Percentiles rank a stretch among this genome's conserved stretches.
phyloP scores from a whole-genome alignment of 2,329 filamentous ascomycete species.

The Apiospora arundinis region DNA sequence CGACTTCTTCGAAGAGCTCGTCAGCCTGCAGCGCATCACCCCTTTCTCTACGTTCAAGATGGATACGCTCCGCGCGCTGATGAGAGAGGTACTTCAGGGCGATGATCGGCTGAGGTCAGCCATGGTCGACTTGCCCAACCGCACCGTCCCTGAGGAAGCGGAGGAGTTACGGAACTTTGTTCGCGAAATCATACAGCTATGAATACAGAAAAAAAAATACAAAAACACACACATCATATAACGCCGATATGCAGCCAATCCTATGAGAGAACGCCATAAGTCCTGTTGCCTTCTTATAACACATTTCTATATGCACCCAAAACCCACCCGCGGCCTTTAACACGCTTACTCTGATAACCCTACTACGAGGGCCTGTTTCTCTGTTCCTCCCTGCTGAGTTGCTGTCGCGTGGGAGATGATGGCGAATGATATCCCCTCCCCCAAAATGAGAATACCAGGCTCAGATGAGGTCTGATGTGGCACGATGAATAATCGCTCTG shows the following conservation, averaged over 20 bases:
- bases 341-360: neutral
- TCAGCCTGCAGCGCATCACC: slow-evolving; percentile 54
- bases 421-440: neutral
- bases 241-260: neutral
- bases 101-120: slow-evolving; percentile 48
- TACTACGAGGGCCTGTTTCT: too few relatives aligned
- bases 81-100: slow-evolving; percentile 47
- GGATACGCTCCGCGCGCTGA: slow-evolving; percentile 44
- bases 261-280: neutral
- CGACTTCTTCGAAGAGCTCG: slow-evolving; percentile 22
- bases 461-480: neutral
- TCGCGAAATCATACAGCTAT: slow-evolving; percentile 45
- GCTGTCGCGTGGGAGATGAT: neutral
- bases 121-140: slow-evolving; percentile 51
- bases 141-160: slow-evolving; percentile 58
- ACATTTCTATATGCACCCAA: neutral
- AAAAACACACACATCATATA: too few relatives aligned
- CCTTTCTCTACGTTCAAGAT: slow-evolving; percentile 45
- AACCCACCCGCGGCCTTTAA: neutral
- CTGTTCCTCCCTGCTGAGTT: neutral
- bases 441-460: neutral
- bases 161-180: slow-evolving; percentile 55
- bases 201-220: neutral
- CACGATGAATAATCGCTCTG: neutral
- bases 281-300: neutral